Percentiles rank a stretch among this genome's conserved stretches.
Conservation (phyloP, 2,329 filamentous ascomycete species). For the Fusarium devonianum region DNA sequence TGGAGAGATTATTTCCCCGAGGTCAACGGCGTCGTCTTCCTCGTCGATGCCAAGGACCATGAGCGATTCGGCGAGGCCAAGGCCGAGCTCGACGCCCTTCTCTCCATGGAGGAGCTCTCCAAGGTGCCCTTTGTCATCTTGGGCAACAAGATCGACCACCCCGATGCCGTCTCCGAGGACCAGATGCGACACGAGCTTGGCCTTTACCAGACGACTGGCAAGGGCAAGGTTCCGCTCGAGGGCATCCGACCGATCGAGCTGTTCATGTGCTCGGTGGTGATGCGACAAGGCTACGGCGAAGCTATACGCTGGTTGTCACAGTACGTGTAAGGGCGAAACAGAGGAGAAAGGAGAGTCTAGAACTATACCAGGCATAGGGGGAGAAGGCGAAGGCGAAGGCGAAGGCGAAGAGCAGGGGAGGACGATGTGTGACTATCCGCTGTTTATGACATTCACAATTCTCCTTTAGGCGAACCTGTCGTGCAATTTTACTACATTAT, state of each 20-base stretch:
- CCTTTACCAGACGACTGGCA: slow-evolving; percentile 94
- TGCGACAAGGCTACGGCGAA: slow-evolving; percentile 95
- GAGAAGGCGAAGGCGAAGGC: slow-evolving; percentile 17
- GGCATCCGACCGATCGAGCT: slow-evolving; percentile 95
- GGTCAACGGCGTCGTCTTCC: slow-evolving; percentile 95
- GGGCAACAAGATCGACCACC: slow-evolving; percentile 99
- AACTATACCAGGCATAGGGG: too few species aligned
- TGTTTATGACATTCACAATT: slow-evolving; percentile 48
- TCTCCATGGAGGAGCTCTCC: slow-evolving; percentile 94
- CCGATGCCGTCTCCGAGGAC: slow-evolving; percentile 93
- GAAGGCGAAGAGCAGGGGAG: slow-evolving; percentile 21
- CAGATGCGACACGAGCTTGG: slow-evolving; percentile 91
- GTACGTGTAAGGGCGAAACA: slow-evolving; percentile 72
- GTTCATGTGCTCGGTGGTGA: slow-evolving; percentile 99
- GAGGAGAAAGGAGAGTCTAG: too few species aligned
- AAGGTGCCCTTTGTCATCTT: slow-evolving; percentile 97
- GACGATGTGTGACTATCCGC: slow-evolving; percentile 36
- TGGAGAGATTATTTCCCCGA: slow-evolving; percentile 99
- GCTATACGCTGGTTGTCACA: slow-evolving; percentile 91
- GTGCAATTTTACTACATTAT: slow-evolving; percentile 44
- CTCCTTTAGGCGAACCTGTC: slow-evolving; percentile 46
- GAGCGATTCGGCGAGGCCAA: slow-evolving; percentile 95
- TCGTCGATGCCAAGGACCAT: slow-evolving; percentile 96
- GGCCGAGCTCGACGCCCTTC: slow-evolving; percentile 92
- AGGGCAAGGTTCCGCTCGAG: slow-evolving; percentile 92